Evolutionary conservation across 805 yeast species (phyloP), one percentile per base, ranked within the genome.

Genomic region (Millerozyma miso): DNA sequence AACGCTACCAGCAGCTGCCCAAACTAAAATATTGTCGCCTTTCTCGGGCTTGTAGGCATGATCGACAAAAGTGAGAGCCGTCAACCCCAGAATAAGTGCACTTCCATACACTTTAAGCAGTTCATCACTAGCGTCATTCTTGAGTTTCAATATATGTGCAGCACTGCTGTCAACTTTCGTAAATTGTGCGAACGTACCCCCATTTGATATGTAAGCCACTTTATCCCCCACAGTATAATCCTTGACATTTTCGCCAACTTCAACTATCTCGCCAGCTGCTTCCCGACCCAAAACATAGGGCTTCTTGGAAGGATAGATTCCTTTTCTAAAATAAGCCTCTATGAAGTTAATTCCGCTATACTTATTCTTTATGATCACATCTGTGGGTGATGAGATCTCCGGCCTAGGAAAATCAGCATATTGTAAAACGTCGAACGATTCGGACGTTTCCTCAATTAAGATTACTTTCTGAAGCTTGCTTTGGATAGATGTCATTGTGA

Each of bases 1-100:
- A 39, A 87, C 91, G 43, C 97, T 97, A 37, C 97, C 98, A 2
- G 97, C 97, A 5, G 96, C 96, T 3, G 97, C 97, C 69, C 89
- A 88, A 19, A 88, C 81, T 37, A 90, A 71, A 35, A 85, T 76
- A 51, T 64, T 74, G 45, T 91, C 97, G 41, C 80, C 90, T 58
- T 76, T 68, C 52, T 86, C 59, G 33, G 87, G 85, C 1, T 71
- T 55, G 56, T 85, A 79, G 1, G 93, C 77, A 48, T 85, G 88
- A 31, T 72, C 65, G 37, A 80, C 65, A 45, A 90, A 80, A 1
- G 91, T 76, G 53, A 85, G 62, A 1, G 91, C 93, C 4, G 97
- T 90, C 48, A 89, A 67, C 1, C 88, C 93, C 61, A 86, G 91
- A 26, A 86, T 50, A 36, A 81, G 54, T 2, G 79, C 56, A 3